A percentile compares a stretch with the other conserved stretches of the same genome.
Evolutionary conservation across 2,329 filamentous ascomycete genomes (phyloP).

Genomic region (Colletotrichum echinochloae): DNA sequence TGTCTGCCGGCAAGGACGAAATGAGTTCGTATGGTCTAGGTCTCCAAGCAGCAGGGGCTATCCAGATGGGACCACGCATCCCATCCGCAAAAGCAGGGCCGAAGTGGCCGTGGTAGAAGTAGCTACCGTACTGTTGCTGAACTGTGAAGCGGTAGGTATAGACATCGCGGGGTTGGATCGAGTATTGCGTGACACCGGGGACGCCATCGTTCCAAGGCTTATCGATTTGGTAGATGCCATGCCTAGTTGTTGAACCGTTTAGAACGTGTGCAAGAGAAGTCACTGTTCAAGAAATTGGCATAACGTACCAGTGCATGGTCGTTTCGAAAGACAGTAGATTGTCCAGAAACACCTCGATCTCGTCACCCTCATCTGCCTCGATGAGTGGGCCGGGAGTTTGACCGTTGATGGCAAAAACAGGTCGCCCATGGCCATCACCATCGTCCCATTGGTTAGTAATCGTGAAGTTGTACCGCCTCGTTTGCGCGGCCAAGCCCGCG

Average conservation of each 20-base stretch:
- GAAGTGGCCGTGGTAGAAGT: slow-evolving; percentile 34
- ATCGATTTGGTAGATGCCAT: slow-evolving; percentile 33
- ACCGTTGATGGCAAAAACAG: slow-evolving; percentile 34
- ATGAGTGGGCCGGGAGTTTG: slow-evolving; percentile 34
- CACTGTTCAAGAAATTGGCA: neutral
- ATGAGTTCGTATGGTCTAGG: slow-evolving; percentile 32
- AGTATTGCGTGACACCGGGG: slow-evolving; percentile 32
- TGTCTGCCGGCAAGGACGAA: slow-evolving; percentile 17
- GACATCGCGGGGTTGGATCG: slow-evolving; percentile 32
- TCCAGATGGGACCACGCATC: slow-evolving; percentile 37
- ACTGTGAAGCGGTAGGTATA: slow-evolving; percentile 32
- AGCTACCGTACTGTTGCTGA: slow-evolving; percentile 32
- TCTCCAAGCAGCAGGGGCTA: slow-evolving; percentile 28
- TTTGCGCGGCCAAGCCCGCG: slow-evolving; percentile 23
- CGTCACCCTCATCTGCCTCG: slow-evolving; percentile 33
- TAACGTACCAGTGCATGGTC: slow-evolving; percentile 32
- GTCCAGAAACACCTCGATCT: slow-evolving; percentile 34
- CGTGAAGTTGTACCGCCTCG: slow-evolving; percentile 33
- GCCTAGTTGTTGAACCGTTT: neutral
- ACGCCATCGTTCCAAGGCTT: slow-evolving; percentile 37
- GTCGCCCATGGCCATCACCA: slow-evolving; percentile 30
- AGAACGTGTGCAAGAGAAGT: neutral
- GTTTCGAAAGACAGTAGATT: slow-evolving; percentile 36
- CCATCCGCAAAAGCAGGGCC: slow-evolving; percentile 32
- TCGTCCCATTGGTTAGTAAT: slow-evolving; percentile 32